A percentile compares a stretch with the other conserved stretches of the same genome.
phyloP scores from a whole-genome alignment of 495 filamentous ascomycete genomes.

The Platismatia glauca region DNA sequence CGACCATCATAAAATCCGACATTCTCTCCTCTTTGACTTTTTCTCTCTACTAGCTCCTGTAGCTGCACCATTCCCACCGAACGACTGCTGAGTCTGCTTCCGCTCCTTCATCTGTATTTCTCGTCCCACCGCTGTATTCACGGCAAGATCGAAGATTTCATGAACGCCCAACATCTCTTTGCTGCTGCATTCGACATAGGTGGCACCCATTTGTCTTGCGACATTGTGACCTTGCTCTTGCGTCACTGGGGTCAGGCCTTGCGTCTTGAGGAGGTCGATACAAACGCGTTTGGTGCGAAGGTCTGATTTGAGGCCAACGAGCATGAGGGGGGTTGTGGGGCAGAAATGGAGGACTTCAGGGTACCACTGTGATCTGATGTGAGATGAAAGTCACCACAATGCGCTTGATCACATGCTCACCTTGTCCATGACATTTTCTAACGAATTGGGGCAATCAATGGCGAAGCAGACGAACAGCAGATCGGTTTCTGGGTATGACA shows the following conservation, averaged over 20 bases:
- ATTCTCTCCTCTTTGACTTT: conserved; percentile 53
- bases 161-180: conserved; percentile 95
- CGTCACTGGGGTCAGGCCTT: conserved; percentile 90
- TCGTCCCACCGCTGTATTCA: conserved; percentile 67
- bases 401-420: conserved; percentile 37
- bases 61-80: conserved; percentile 23
- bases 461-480: conserved; percentile 98
- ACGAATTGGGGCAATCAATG: conserved; percentile 94
- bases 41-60: conserved; percentile 38
- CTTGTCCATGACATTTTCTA: conserved; percentile 99
- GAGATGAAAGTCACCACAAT: conserved; percentile 9
- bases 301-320: conserved; percentile 93
- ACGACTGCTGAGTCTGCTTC: conserved; percentile 27
- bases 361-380: conserved; percentile 66
- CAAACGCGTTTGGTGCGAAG: conserved; percentile 88
- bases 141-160: conserved; percentile 84
- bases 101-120: conserved; percentile 33
- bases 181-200: conserved; percentile 95
- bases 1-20: conserved; percentile 55
- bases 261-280: conserved; percentile 96
- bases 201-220: conserved; percentile 82
- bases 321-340: conserved; percentile 89
- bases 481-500: conserved; percentile 97
- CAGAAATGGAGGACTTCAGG: conserved; percentile 98
- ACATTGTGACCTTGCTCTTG: conserved; percentile 80